These are phyloP conservation scores for Phaeomoniella chlamydospora DNA, from an alignment of 2,329 filamentous ascomycete genomes.

Conservation along the genomic window DNA sequence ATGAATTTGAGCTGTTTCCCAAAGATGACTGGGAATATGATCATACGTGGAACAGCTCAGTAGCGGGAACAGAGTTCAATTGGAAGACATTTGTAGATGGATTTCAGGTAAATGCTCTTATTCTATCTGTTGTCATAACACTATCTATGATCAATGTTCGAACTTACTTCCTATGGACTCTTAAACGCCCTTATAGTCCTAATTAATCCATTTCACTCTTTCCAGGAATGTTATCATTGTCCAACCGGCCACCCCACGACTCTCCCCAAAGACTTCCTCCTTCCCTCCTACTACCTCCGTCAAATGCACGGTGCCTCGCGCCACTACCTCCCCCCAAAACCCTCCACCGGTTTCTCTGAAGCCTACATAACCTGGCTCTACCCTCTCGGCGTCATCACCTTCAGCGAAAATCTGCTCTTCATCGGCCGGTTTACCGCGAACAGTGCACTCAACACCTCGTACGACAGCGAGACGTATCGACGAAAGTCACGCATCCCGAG, in stretches of 20 bases:
- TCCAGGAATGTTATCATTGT: constrained; percentile 9
- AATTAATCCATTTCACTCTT: no score
- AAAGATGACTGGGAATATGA: constrained; percentile 42
- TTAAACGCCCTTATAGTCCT: no score
- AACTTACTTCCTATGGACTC: no score
- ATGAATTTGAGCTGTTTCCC: constrained; percentile 29
- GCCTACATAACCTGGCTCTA: constrained; percentile 10
- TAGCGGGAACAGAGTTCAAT: constrained; percentile 39
- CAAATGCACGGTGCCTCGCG: constrained; percentile 8
- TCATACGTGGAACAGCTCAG: constrained; percentile 35
- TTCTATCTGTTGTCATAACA: no score
- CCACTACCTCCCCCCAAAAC: constrained; percentile 9
- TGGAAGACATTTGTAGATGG: constrained; percentile 33
- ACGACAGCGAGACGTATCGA: constrained; percentile 10
- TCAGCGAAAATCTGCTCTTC: constrained; percentile 10
- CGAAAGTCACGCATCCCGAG: constrained; percentile 4
- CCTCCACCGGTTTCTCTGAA: constrained; percentile 6
- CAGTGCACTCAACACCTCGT: constrained; percentile 8
- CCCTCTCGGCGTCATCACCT: constrained; percentile 7
- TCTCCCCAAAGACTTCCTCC: constrained; percentile 8
- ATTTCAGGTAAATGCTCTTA: constrained; percentile 5
- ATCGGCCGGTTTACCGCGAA: constrained; percentile 9
- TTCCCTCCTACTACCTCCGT: constrained; percentile 8
- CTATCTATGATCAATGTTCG: no score
- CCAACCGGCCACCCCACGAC: constrained; percentile 9